phyloP scores from a whole-genome alignment of 768 basidiomycete genomes.

The Symmetrospora coprosmae region DNA sequence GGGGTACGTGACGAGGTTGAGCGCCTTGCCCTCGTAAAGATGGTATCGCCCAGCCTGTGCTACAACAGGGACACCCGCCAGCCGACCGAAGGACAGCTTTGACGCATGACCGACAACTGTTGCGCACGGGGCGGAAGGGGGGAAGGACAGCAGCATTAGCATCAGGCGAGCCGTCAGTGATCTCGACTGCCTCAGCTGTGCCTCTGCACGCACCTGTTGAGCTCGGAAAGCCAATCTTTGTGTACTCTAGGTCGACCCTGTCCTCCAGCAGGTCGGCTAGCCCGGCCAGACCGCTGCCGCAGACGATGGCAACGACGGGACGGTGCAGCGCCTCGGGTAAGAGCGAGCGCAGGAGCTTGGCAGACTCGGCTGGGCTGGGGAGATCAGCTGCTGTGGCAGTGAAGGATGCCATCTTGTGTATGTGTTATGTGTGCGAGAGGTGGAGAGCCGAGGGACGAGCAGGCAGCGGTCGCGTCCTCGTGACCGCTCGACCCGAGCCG shows the following conservation, averaged over 20 bases:
- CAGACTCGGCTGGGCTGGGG: background rate
- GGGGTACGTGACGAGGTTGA: conserved; percentile 43
- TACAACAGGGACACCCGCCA: conserved; percentile 63
- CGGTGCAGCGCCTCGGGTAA: conserved; percentile 38
- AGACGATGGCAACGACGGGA: conserved; percentile 70
- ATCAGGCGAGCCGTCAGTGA: too few relatives aligned
- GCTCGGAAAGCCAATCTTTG: conserved; percentile 55
- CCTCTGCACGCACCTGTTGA: conserved; percentile 60
- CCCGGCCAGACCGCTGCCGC: conserved; percentile 70
- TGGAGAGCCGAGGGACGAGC: background rate
- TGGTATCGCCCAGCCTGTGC: conserved; percentile 64
- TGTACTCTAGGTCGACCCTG: conserved; percentile 46
- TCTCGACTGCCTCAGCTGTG: too few relatives aligned
- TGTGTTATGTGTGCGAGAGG: background rate
- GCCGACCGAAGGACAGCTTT: conserved; percentile 60
- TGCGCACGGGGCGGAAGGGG: background rate
- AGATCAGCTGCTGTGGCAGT: background rate
- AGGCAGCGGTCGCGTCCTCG: too few relatives aligned
- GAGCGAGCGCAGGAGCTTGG: background rate
- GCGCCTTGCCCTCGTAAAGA: conserved; percentile 59
- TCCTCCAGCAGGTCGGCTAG: conserved; percentile 44
- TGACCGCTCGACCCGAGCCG: too few relatives aligned
- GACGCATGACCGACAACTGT: conserved; percentile 65
- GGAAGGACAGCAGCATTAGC: background rate
- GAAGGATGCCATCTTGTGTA: background rate